A percentile compares a stretch with the other conserved stretches of the same genome.
Evolutionary conservation across 2,329 filamentous ascomycete genomes (phyloP).

Genomic region (Dactylonectria estremocensis): DNA sequence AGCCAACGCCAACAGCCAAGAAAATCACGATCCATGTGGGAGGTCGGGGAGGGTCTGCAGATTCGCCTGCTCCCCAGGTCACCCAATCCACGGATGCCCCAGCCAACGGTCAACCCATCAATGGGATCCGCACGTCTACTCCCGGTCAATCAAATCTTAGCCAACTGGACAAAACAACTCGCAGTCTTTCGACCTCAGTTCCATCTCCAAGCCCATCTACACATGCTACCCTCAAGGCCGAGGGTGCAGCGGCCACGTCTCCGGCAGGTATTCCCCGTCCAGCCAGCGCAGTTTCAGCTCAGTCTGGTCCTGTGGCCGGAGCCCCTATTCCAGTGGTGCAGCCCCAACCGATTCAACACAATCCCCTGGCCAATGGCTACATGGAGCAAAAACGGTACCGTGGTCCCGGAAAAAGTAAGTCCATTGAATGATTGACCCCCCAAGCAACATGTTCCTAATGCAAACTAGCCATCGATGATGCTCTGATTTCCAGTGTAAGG

Average conservation of each 20-base stretch:
- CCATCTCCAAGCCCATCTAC: constrained; percentile 64
- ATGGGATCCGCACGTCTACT: constrained; percentile 41
- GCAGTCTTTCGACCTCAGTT: constrained; percentile 57
- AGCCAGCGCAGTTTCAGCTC: constrained; percentile 34
- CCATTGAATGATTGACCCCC: too few species aligned
- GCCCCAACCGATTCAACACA: constrained; percentile 46
- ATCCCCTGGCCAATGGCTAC: constrained; percentile 50
- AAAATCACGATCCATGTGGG: constrained; percentile 82
- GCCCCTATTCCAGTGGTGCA: constrained; percentile 38
- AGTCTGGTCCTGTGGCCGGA: constrained; percentile 29
- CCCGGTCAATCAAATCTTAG: constrained; percentile 35
- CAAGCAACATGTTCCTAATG: constrained; percentile 40
- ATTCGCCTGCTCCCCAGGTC: constrained; percentile 65
- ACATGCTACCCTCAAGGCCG: constrained; percentile 53
- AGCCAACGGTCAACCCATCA: constrained; percentile 42
- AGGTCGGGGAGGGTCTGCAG: constrained; percentile 68
- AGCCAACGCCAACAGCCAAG: constrained; percentile 65
- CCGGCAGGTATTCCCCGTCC: constrained; percentile 43
- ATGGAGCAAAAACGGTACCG: constrained; percentile 58
- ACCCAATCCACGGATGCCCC: constrained; percentile 40
- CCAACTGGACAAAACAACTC: constrained; percentile 55
- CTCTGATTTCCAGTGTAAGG: constrained; percentile 77
- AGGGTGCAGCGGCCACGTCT: constrained; percentile 51
- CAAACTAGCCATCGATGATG: constrained; percentile 66
- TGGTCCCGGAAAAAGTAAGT: constrained; percentile 60